Base-by-base conservation (phyloP, 257 asterid genomes). In the Echites panduratus region DNA sequence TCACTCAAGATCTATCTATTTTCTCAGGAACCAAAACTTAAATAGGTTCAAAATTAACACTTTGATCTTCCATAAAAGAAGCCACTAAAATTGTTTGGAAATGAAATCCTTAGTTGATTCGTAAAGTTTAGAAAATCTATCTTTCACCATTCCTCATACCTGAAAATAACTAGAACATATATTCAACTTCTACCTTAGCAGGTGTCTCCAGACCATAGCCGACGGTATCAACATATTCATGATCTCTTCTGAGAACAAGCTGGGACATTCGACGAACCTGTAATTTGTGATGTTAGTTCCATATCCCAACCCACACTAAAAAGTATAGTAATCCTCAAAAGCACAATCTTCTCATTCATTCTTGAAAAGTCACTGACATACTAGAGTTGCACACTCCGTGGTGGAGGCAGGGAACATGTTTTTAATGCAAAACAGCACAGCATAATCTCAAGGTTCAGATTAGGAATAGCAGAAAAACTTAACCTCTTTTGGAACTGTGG, bases 241-340 rank as follows among this genome's bases (percentile, higher is more conserved):
- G 90, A 71, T 95, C 99, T 83, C 89, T 89, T 82, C 86, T 85
- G 69, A 95, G 74, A 73, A 95, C 92, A 72, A 95, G 93, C 79
- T 90, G 99, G 58, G 96, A 92, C 73, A 95, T 72, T 73, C 96
- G 91, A 24, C 98, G 93, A 75, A 95, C 97, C 99, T 95, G 92
- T 74, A 79, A 73, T 75, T 75, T 50, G 41, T 75, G 78, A 76
- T 9, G 24, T 40, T 41, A 65, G 40, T 6, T n/a, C n/a, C 68
- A 49, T 3, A 68, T 66, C 73, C 20, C 70, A 76, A 47, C 74
- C 76, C 68, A 59, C 70, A 32, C 45, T 68, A 45, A 40, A n/a
- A 59, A 48, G 72, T 74, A 56, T 62, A 7, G 7, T 26, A 22
- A 57, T 41, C 38, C 71, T 40, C 35, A 54, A 66, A 27, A 13